Percentiles rank a stretch among this genome's conserved stretches.
phyloP scores from a whole-genome alignment of 352 stramenopile genomes.

The Stephanocyclus meneghinianus region DNA sequence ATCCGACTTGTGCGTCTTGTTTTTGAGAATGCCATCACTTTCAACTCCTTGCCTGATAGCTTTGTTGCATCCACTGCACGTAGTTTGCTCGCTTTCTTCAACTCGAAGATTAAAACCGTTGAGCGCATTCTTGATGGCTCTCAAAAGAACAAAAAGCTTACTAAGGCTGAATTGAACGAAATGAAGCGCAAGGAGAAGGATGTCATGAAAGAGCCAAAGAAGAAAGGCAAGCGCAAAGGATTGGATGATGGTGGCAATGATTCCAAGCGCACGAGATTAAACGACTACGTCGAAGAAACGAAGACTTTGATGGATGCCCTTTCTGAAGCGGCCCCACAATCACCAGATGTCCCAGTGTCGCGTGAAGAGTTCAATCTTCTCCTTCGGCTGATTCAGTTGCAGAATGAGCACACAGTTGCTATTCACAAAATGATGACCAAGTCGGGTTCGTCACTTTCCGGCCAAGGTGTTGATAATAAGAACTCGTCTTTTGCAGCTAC shows the following conservation, averaged over 20 bases:
- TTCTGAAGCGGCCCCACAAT: constrained; percentile 43
- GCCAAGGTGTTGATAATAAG: neutral
- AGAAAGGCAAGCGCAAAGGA: constrained; percentile 62
- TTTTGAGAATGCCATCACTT: constrained; percentile 81
- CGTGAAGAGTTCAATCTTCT: constrained; percentile 73
- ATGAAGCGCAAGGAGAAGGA: constrained; percentile 55
- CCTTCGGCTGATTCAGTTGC: constrained; percentile 67
- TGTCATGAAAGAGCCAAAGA: constrained; percentile 56
- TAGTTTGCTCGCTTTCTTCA: constrained; percentile 72
- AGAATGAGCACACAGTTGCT: constrained; percentile 72
- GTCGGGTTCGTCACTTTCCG: constrained; percentile 34
- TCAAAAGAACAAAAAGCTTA: constrained; percentile 54
- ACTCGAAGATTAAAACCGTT: constrained; percentile 71
- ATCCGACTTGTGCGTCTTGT: constrained; percentile 80
- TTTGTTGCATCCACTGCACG: constrained; percentile 71
- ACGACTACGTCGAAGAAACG: constrained; percentile 62
- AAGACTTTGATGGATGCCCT: constrained; percentile 58
- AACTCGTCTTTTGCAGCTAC: constrained; percentile 10
- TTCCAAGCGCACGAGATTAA: constrained; percentile 53
- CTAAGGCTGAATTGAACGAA: constrained; percentile 57
- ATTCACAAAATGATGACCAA: constrained; percentile 67
- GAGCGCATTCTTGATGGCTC: constrained; percentile 61
- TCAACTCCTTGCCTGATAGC: constrained; percentile 75
- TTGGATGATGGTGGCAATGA: constrained; percentile 43
- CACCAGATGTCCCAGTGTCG: constrained; percentile 42